phyloP scores from a whole-genome alignment of 139 green algal genomes.

The Chlorella sp. region DNA sequence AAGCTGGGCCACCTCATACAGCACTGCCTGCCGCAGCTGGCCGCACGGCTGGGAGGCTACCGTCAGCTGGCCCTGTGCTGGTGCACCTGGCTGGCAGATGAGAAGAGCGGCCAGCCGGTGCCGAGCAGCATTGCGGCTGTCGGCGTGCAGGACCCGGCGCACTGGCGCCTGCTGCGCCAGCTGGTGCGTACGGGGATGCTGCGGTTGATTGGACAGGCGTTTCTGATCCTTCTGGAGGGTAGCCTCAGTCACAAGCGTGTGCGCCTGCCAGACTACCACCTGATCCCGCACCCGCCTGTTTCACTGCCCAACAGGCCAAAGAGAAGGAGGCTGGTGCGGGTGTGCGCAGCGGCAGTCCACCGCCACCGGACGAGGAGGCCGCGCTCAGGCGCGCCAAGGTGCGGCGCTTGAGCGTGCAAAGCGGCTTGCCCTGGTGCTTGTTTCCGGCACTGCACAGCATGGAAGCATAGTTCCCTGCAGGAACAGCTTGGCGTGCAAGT shows the following conservation, averaged over 20 bases:
- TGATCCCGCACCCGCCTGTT: neutral
- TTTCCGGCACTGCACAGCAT: too few relatives aligned
- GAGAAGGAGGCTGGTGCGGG: slow-evolving; percentile 18
- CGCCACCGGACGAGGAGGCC: neutral
- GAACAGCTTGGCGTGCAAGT: too few relatives aligned
- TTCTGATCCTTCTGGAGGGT: too few relatives aligned
- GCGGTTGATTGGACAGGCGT: too few relatives aligned
- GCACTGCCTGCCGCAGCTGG: slow-evolving; percentile 17
- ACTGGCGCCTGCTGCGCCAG: slow-evolving; percentile 13
- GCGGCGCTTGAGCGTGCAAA: too few relatives aligned
- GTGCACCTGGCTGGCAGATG: slow-evolving; percentile 7
- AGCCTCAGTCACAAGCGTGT: too few relatives aligned
- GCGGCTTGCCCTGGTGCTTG: too few relatives aligned
- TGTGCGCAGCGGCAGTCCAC: neutral
- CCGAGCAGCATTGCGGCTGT: neutral
- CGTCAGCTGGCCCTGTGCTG: slow-evolving; percentile 13
- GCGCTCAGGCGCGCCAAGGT: slow-evolving; percentile 26
- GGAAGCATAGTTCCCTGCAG: too few relatives aligned
- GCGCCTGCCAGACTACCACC: too few relatives aligned
- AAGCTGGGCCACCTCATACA: slow-evolving; percentile 22
- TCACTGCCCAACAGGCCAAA: neutral
- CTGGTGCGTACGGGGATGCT: neutral
- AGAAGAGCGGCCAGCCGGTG: neutral
- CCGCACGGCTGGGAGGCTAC: slow-evolving; percentile 7
- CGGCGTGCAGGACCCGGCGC: neutral